These are phyloP conservation scores for Candolleomyces eurysporus DNA, from an alignment of 768 basidiomycete genomes.

Conservation along the genomic window DNA sequence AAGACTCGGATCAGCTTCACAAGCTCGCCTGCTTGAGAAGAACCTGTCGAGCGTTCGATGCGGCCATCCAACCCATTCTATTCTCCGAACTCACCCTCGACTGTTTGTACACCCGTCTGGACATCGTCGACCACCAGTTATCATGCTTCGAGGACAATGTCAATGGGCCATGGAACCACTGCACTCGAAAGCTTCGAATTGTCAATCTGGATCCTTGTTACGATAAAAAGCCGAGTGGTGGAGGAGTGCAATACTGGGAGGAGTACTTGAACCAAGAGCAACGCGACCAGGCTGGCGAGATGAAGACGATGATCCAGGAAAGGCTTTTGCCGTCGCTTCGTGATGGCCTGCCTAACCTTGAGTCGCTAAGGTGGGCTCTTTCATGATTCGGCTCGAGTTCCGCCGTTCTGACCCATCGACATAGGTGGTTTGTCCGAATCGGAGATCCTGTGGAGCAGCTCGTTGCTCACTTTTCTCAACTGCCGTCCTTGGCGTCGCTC, in stretches of 20 bases:
- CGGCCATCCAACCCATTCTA: background rate
- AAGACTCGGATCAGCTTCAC: background rate
- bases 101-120: background rate
- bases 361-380: background rate
- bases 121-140: background rate
- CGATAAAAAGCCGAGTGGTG: background rate
- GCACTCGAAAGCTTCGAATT: background rate
- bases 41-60: background rate
- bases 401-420: background rate
- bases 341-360: background rate
- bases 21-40: background rate
- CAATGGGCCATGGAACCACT: background rate
- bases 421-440: background rate
- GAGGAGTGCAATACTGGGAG: background rate
- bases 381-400: background rate
- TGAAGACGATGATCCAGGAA: background rate
- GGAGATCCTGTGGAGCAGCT: background rate
- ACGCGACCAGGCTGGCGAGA: background rate
- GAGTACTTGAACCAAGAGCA: background rate
- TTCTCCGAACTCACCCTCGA: constrained; percentile 1
- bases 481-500: background rate
- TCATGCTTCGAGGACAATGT: background rate
- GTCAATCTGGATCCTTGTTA: constrained; percentile 3
- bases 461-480: background rate
- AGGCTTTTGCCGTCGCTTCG: background rate